phyloP scores from a whole-genome alignment of 2,329 filamentous ascomycete genomes.

The Fusarium newnesense region DNA sequence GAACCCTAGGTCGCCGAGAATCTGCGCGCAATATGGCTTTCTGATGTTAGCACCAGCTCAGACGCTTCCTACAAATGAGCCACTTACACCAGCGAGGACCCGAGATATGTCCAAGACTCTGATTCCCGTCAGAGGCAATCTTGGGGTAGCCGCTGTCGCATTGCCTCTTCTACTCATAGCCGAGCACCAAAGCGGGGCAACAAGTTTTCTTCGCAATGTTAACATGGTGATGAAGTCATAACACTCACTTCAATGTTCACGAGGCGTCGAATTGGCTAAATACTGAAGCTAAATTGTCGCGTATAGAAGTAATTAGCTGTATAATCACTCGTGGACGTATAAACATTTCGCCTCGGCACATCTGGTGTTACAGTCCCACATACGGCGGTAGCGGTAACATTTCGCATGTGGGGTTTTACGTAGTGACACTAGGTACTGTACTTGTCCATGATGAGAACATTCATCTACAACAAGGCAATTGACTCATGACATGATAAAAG shows the following conservation, averaged over 20 bases:
- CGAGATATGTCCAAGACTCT: neutral
- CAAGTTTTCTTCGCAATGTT: neutral
- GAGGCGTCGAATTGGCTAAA: neutral
- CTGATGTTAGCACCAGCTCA: accelerated
- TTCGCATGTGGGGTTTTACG: neutral
- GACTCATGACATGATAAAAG: no score
- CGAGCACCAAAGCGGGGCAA: neutral
- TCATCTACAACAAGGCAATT: neutral
- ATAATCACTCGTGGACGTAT: accelerated
- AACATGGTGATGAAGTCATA: neutral
- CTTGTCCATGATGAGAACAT: neutral
- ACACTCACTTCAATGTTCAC: neutral
- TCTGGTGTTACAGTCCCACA: neutral
- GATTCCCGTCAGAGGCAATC: neutral
- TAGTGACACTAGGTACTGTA: neutral
- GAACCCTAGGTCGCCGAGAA: constrained; percentile 79
- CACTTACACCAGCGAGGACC: constrained; percentile 84
- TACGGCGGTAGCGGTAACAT: neutral
- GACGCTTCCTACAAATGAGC: accelerated
- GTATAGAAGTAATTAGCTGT: neutral
- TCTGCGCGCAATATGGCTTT: constrained; percentile 95
- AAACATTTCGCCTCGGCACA: neutral
- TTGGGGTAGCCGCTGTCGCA: neutral
- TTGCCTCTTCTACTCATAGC: neutral
- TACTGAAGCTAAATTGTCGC: accelerated